These are phyloP conservation scores for Xylariaceae sp. DNA, from an alignment of 2,329 filamentous ascomycete genomes.

Conservation along the genomic window DNA sequence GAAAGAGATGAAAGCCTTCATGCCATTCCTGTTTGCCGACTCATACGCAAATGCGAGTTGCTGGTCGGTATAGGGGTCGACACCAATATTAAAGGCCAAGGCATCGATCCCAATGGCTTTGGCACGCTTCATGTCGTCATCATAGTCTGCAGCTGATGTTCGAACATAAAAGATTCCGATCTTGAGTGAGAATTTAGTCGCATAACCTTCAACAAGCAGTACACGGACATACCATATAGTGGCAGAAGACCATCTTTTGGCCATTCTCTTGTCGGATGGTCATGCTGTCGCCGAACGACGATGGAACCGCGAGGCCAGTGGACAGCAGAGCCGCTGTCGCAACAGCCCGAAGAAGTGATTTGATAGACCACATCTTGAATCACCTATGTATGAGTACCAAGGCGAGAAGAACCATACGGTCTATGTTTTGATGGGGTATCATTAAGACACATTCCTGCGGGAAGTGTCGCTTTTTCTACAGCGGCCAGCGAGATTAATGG, in stretches of 20 bases:
- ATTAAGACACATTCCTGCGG: too few relatives aligned
- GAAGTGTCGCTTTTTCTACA: too few relatives aligned
- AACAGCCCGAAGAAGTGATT: constrained; percentile 6
- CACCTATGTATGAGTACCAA: background rate
- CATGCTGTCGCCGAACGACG: background rate
- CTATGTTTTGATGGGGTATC: background rate
- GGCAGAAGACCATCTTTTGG: constrained; percentile 19
- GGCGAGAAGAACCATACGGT: background rate
- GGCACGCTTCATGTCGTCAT: constrained; percentile 54
- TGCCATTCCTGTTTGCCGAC: constrained; percentile 53
- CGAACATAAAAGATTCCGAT: constrained; percentile 54
- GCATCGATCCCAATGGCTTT: constrained; percentile 48
- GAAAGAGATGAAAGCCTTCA: constrained; percentile 64
- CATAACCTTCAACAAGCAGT: too few relatives aligned
- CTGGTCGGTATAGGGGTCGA: constrained; percentile 51
- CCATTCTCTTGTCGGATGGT: constrained; percentile 11
- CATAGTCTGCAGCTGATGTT: constrained; percentile 51
- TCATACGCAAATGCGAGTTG: constrained; percentile 57
- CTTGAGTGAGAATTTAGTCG: constrained; percentile 35
- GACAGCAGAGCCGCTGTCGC: constrained; percentile 8
- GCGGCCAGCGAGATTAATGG: background rate
- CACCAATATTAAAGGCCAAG: constrained; percentile 55
- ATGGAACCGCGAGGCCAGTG: constrained; percentile 1
- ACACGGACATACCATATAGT: constrained; percentile 16
- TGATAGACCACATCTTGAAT: constrained; percentile 18